Percentiles rank a stretch among this genome's conserved stretches.
phyloP scores from a whole-genome alignment of 257 asterid species.

The Craterostigma plantagineum region DNA sequence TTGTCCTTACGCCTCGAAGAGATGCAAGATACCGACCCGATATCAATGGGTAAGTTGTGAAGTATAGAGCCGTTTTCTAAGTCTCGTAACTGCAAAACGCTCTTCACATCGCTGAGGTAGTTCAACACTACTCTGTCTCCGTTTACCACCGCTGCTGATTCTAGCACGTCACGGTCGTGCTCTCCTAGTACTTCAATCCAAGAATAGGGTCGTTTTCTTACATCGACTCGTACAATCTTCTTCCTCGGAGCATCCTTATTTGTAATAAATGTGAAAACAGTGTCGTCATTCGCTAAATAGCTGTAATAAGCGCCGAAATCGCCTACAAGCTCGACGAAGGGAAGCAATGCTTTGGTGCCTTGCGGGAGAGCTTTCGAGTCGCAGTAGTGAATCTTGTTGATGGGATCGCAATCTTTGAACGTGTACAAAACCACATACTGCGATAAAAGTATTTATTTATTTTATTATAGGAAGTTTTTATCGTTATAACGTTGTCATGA shows the following conservation, averaged over 20 bases:
- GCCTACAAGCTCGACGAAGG: constrained; percentile 69
- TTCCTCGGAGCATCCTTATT: constrained; percentile 84
- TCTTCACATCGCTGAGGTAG: constrained; percentile 75
- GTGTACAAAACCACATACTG: constrained; percentile 68
- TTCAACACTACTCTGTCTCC: constrained; percentile 40
- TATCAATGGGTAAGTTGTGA: constrained; percentile 60
- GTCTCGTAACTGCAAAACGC: constrained; percentile 74
- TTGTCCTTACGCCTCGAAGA: constrained; percentile 60
- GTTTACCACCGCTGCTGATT: constrained; percentile 70
- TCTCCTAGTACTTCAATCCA: constrained; percentile 67
- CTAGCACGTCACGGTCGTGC: constrained; percentile 69
- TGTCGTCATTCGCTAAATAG: constrained; percentile 57
- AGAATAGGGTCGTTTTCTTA: constrained; percentile 29
- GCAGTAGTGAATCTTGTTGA: constrained; percentile 70
- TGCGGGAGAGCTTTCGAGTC: constrained; percentile 40
- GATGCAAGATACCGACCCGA: constrained; percentile 58
- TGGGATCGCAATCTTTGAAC: constrained; percentile 69
- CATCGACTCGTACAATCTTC: constrained; percentile 61
- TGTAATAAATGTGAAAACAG: constrained; percentile 62
- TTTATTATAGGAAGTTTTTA: background rate
- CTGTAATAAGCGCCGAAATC: constrained; percentile 60
- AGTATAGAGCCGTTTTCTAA: constrained; percentile 50
- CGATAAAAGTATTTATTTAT: constrained; percentile 13
- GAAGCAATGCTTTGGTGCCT: constrained; percentile 39
- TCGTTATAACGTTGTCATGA: background rate